These are phyloP conservation scores for Vaccinium vitisidaea DNA, from an alignment of 148 eudicot species.

Conservation along the genomic window DNA sequence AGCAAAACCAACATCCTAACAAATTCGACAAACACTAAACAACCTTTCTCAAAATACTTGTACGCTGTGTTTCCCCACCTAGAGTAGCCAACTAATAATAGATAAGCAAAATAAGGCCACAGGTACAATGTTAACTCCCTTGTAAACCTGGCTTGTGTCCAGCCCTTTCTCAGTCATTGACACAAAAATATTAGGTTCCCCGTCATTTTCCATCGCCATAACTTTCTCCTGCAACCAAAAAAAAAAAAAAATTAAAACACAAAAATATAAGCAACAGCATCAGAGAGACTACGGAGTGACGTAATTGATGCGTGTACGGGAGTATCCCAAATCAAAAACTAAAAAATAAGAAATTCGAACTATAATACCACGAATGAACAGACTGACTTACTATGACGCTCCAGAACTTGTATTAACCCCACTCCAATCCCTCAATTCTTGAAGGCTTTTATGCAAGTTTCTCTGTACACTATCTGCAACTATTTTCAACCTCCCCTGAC, in stretches of 20 bases:
- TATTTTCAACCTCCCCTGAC: conserved; percentile 84
- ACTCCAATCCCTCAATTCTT: conserved; percentile 63
- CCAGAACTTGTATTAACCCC: conserved; percentile 40
- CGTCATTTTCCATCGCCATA: neutral
- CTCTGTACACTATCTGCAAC: conserved; percentile 85
- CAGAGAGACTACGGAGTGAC: neutral
- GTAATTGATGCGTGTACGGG: neutral
- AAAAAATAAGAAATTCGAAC: neutral
- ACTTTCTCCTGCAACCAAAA: too few species aligned
- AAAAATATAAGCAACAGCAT: neutral
- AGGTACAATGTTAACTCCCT: neutral
- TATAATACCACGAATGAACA: neutral
- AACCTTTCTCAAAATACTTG: neutral
- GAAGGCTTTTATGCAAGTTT: conserved; percentile 65
- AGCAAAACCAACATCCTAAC: neutral
- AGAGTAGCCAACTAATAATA: neutral
- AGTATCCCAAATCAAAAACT: neutral
- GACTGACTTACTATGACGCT: conserved; percentile 25
- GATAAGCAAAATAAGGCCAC: neutral
- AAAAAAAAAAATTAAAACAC: too few species aligned
- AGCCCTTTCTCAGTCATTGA: neutral
- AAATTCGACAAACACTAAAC: conserved; percentile 4
- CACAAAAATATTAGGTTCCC: neutral
- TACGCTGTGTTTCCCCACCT: neutral
- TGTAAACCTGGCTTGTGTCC: neutral